Evolutionary conservation across 192 early-diverging fungal genomes (phyloP), one percentile per base, ranked within the genome.

Genomic region (Piromyces sp.): DNA sequence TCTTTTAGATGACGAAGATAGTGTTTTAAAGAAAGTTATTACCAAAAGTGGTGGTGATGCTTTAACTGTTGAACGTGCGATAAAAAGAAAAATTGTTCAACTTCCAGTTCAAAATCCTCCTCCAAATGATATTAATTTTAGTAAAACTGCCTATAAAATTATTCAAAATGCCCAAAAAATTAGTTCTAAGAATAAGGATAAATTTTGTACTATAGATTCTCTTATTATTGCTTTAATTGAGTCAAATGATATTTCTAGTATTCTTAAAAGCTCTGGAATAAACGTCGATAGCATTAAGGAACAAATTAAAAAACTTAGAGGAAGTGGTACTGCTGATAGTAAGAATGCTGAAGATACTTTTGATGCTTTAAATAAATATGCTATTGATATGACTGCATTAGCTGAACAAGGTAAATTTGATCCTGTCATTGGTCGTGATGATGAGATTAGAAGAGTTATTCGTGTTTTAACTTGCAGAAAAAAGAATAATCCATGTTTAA

Each of bases 341-440:
- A 92, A 93, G 85, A 92, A 88, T 80, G 95, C 94, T 40, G 97
- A 99, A 82, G 91, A 92, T 13, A 92, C 89, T 38, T 97, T 95
- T 84, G 96, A 98, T 51, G 95, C 96, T n/a, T 90, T 99, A 26
- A 91, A 88, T 82, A 99, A 99, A 86, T 99, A 99, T 86, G 95
- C 95, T 6, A 87, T 96, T 80, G 95, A 99, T 81, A 87, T 99
- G 86, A 90, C 95, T 29, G 88, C 87, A 26, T 85, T 94, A 82
- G 96, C 95, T 30, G 90, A 94, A 81, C 87, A 88, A 16, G 96
- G 96, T 30, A 97, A 98, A 85, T 90, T 99, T 15, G 97, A 99
- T 85, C 97, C 97, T 0, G 93, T 96, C 80, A 96, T 99, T 86
- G 96, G 96, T 30, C 92, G 97, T 30, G 96, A 97, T 85, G 96